Base-by-base conservation (phyloP, 371 early-diverging fungal genomes). In the Saksenaea vasiformis region DNA sequence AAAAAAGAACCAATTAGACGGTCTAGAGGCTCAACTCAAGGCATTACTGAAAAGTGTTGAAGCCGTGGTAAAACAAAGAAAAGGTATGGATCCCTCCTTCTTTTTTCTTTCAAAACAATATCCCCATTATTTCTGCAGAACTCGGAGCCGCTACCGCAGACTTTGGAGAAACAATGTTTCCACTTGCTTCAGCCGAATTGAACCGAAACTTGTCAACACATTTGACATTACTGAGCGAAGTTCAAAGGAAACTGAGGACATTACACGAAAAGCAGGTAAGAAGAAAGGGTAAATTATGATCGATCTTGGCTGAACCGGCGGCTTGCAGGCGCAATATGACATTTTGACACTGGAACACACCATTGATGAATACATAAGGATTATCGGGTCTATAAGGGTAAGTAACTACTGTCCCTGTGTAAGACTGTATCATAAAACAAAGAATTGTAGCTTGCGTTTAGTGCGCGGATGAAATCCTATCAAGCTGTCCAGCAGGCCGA, bases 351-450 rank as follows among this genome's bases (percentile, higher is more conserved):
- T 95, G 55, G 90, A 87, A 70, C 84, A 89, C 51, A 94, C 90
- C 0, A 90, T 92, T 43, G 94, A 95, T 64, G 95, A 95, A 69
- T 93, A 96, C 67, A 85, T 95, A 65, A 89, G 95, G n/a, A 85
- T 91, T 61, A 91, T 95, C 60, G 91, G 88, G 3, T 89, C 94
- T 0, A 91, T 93, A 64, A 84, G 90, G 62, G 87, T 87, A 67
- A 62, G 70, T 59, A 2, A 31, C 34, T 31, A 19, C 28, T 15
- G 36, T 17, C 19, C 39, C 17, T 26, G 22, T 17, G 27, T 5
- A 39, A 59, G 58, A 26, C 51, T 22, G 24, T 19, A 22, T 47
- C 8, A 22, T 47, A 27, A 31, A 34, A 39, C 26, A 26, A 55
- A 35, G 24, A 35, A 35, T 22, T 38, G 28, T 64, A 86, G 87